Evolutionary conservation across 768 basidiomycete species (phyloP), one percentile per base, ranked within the genome.

Genomic region (Russula sp.): DNA sequence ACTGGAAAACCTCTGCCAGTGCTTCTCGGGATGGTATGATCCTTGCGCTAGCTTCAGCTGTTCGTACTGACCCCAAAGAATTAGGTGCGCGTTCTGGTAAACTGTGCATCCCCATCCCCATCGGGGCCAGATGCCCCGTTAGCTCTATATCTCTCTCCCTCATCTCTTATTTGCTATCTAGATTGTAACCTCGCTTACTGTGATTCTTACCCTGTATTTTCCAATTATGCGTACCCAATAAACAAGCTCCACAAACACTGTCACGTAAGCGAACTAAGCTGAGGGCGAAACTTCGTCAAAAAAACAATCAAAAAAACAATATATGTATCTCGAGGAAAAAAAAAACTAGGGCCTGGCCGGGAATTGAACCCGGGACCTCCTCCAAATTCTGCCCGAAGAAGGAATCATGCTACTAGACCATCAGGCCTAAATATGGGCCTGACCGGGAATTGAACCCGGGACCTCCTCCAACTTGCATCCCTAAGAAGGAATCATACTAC

Each of bases 1-100:
- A 16, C 75, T 98, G 50, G 95, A 98, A 75, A 97, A 98, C 74
- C 84, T 98, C 2, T 97, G 94, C 74, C 95, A 96, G 73, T 94
- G 93, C 72, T 97, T 96, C 79, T 91, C 93, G 66, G 94, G 94
- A 74, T 96, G 94, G 94, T 89, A 71, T 59, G 84, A 30, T 38
- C 42, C 46, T 52, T 40, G 10, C 36, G 24, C 26, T 36, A 3
- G 3, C 46, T 11, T 18, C 11, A 14, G n/a, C n/a, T 51, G 11
- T 1, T 24, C 20, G 2, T 49, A 53, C 66, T 69, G 51, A 60
- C 40, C 13, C 50, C 1, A 11, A 11, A 26, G 13, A 24, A 56
- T 30, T 56, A 68, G 78, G 79, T 80, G 79, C 74, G 75, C 76
- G 7, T 78, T 77, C 74, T 78, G 77, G 76, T 77, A 68, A 72